Evolutionary conservation across 805 yeast species (phyloP).

Genomic region (Sugiyamaella qingdaonensis): DNA sequence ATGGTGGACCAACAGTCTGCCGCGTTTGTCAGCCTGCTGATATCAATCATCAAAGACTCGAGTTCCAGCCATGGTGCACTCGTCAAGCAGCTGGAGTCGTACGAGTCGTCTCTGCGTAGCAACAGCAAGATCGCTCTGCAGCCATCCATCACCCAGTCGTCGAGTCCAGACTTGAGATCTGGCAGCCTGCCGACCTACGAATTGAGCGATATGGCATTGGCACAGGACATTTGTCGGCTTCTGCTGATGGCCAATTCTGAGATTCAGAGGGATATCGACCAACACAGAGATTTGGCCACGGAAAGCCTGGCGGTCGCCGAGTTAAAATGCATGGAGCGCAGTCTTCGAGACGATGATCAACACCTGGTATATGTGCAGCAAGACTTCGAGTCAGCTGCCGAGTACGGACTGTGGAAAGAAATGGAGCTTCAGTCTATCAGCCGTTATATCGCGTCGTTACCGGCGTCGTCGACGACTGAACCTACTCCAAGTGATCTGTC

Average conservation of each 20-base stretch:
- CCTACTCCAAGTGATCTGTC: conserved; percentile 4
- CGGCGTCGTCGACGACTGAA: conserved; percentile 1
- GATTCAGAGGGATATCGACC: conserved; percentile 52
- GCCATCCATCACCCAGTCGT: conserved; percentile 8
- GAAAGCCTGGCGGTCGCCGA: conserved; percentile 35
- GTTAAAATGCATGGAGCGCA: conserved; percentile 22
- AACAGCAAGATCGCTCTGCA: conserved; percentile 10
- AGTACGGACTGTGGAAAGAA: conserved; percentile 42
- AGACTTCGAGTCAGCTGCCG: conserved; percentile 36
- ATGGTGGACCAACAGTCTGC: conserved; percentile 26
- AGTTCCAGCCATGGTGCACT: conserved; percentile 17
- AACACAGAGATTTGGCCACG: conserved; percentile 39
- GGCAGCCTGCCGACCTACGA: conserved; percentile 45
- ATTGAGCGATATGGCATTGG: conserved; percentile 51
- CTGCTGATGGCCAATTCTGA: conserved; percentile 46
- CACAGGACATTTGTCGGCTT: conserved; percentile 44
- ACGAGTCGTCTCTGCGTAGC: conserved; percentile 13
- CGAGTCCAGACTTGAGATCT: not conserved
- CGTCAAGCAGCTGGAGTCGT: conserved; percentile 17
- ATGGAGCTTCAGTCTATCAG: conserved; percentile 34
- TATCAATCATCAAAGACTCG: conserved; percentile 19
- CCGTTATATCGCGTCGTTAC: conserved; percentile 26
- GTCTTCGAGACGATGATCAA: conserved; percentile 29
- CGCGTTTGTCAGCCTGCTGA: conserved; percentile 30
- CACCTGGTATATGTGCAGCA: conserved; percentile 29